These are phyloP conservation scores for Ulvella scutata DNA, from an alignment of 139 green algal genomes.

Conservation along the genomic window DNA sequence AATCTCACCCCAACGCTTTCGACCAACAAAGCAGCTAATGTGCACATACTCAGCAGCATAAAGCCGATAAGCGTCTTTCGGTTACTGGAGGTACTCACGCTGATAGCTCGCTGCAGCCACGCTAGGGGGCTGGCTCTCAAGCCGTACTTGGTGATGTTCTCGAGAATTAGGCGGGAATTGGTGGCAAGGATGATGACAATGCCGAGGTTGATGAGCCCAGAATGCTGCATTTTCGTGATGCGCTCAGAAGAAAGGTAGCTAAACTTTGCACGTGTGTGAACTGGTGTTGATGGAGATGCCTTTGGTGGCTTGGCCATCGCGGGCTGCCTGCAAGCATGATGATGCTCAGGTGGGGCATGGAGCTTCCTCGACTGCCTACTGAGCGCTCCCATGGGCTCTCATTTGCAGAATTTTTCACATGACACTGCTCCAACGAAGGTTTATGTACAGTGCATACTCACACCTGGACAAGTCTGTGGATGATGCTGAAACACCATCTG, in stretches of 20 bases:
- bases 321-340: too few species aligned
- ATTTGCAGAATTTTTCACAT: too few species aligned
- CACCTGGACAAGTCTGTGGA: too few species aligned
- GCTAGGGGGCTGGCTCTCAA: conserved; percentile 44
- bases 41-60: conserved; percentile 14
- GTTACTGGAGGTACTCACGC: conserved; percentile 10
- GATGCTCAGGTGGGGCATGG: too few species aligned
- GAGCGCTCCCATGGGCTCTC: too few species aligned
- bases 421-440: too few species aligned
- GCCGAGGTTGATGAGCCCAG: conserved; percentile 58
- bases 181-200: conserved; percentile 53
- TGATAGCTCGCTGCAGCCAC: conserved; percentile 14
- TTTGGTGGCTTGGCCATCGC: too few species aligned
- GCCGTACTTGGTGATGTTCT: conserved; percentile 80
- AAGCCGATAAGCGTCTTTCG: conserved; percentile 21
- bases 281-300: conserved; percentile 24
- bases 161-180: conserved; percentile 63
- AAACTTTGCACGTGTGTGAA: conserved; percentile 27
- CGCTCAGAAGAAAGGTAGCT: conserved; percentile 46
- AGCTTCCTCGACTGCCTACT: too few species aligned
- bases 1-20: background rate
- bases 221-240: conserved; percentile 37
- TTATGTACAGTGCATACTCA: too few species aligned
- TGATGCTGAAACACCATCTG: too few species aligned
- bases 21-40: conserved; percentile 5